phyloP scores from a whole-genome alignment of 768 basidiomycete genomes.

The Amanita exitialis region DNA sequence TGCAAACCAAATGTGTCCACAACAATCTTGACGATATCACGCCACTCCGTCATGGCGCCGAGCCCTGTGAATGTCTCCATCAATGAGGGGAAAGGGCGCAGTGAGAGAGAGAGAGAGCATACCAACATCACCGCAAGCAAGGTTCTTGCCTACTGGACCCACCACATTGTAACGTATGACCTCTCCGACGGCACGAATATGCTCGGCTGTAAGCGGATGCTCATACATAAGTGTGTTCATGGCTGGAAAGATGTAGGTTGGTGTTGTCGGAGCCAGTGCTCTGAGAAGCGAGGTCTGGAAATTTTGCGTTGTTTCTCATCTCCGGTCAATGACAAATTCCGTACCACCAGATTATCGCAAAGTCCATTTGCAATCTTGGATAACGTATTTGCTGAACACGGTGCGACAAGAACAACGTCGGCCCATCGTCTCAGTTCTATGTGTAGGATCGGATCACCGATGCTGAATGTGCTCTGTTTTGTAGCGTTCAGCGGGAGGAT shows the following conservation, averaged over 20 bases:
- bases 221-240: conserved; percentile 99
- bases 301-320: background rate
- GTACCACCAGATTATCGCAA: conserved; percentile 85
- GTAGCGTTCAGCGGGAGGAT: background rate
- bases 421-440: conserved; percentile 95
- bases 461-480: conserved; percentile 53
- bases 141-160: conserved; percentile 79
- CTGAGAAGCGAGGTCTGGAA: conserved; percentile 72
- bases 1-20: conserved; percentile 40
- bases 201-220: conserved; percentile 83
- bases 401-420: conserved; percentile 88
- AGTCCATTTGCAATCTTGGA: conserved; percentile 84
- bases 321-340: background rate
- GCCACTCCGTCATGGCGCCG: conserved; percentile 97
- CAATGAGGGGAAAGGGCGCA: background rate
- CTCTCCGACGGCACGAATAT: conserved; percentile 65
- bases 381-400: conserved; percentile 95
- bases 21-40: conserved; percentile 71
- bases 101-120: conserved; percentile 14
- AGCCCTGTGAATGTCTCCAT: conserved; percentile 37
- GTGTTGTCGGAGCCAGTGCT: conserved; percentile 74
- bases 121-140: conserved; percentile 94
- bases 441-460: conserved; percentile 91
- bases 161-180: conserved; percentile 72
- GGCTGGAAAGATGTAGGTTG: conserved; percentile 88